A percentile compares a stretch with the other conserved stretches of the same genome.
These are phyloP conservation scores for Glycine soja DNA, from an alignment of 306 rosid genomes.

Conservation along the genomic window DNA sequence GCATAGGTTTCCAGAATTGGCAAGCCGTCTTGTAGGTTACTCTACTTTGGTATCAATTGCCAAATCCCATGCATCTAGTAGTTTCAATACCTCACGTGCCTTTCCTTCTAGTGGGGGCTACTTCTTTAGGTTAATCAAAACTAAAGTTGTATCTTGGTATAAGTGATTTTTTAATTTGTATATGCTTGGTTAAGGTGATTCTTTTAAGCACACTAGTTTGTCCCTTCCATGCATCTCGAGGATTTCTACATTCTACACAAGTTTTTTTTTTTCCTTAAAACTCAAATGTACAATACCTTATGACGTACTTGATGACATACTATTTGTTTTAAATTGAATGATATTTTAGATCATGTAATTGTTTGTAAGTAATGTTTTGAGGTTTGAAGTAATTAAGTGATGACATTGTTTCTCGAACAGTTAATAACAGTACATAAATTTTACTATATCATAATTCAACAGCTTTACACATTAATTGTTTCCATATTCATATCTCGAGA, in stretches of 20 bases:
- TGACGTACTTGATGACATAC: conserved; percentile 35
- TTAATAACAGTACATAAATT: too few species aligned
- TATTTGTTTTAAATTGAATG: too few species aligned
- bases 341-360: too few species aligned
- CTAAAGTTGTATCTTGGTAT: conserved; percentile 62
- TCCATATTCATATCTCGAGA: neutral
- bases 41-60: conserved; percentile 42
- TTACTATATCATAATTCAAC: neutral
- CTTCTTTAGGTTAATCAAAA: neutral
- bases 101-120: neutral
- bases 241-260: conserved; percentile 37
- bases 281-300: neutral
- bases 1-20: conserved; percentile 63
- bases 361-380: too few species aligned
- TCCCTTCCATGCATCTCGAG: conserved; percentile 73
- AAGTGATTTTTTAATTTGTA: conserved; percentile 39
- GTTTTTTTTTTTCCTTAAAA: conserved; percentile 18
- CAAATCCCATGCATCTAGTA: conserved; percentile 60
- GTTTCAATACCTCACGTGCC: conserved; percentile 67
- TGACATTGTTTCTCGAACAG: neutral
- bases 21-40: conserved; percentile 42
- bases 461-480: neutral
- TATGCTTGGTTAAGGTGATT: conserved; percentile 37
- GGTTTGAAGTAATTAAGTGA: too few species aligned
- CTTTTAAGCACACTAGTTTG: conserved; percentile 13